A percentile compares a stretch with the other conserved stretches of the same genome.
Evolutionary conservation across 495 filamentous ascomycete genomes (phyloP).

Genomic region (Trypethelium eluteriae): DNA sequence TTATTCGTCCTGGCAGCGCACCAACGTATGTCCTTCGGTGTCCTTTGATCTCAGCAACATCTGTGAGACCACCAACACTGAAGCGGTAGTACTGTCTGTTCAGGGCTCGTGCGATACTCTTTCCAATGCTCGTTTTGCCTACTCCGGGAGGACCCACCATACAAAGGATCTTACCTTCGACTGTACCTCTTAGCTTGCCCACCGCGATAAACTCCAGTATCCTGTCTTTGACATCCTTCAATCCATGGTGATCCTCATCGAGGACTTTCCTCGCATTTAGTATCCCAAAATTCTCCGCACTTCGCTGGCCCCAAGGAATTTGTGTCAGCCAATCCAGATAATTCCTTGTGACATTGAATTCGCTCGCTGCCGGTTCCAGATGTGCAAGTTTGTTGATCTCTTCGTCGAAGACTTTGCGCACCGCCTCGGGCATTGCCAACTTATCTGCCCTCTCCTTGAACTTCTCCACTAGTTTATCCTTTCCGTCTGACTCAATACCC

Average conservation of each 20-base stretch:
- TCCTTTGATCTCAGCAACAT: slow-evolving; percentile 99
- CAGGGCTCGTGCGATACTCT: slow-evolving; percentile 89
- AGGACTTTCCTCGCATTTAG: slow-evolving; percentile 80
- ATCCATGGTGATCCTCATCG: slow-evolving; percentile 93
- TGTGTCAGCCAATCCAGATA: slow-evolving; percentile 98
- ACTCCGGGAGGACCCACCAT: slow-evolving; percentile 95
- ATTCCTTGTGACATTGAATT: slow-evolving; percentile 98
- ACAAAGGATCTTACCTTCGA: slow-evolving; percentile 98
- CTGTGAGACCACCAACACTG: slow-evolving; percentile 91
- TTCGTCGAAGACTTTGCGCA: slow-evolving; percentile 96
- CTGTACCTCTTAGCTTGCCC: slow-evolving; percentile 90
- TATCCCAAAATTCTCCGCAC: slow-evolving; percentile 93
- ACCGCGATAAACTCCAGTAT: slow-evolving; percentile 99
- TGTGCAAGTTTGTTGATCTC: slow-evolving; percentile 95
- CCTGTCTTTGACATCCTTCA: slow-evolving; percentile 98
- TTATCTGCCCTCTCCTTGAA: slow-evolving; percentile 94
- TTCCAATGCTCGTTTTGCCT: slow-evolving; percentile 97
- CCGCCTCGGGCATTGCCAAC: slow-evolving; percentile 90
- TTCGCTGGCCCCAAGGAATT: slow-evolving; percentile 94
- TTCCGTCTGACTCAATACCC: slow-evolving; percentile 93
- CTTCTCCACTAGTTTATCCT: slow-evolving; percentile 93
- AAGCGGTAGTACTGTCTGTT: slow-evolving; percentile 97
- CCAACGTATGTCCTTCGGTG: slow-evolving; percentile 96
- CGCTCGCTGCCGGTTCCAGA: slow-evolving; percentile 87
- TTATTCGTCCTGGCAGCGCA: slow-evolving; percentile 89